A percentile compares a stretch with the other conserved stretches of the same genome.
Evolutionary conservation across 148 eudicot species (phyloP).

Genomic region (Vaccinium vitisidaea): DNA sequence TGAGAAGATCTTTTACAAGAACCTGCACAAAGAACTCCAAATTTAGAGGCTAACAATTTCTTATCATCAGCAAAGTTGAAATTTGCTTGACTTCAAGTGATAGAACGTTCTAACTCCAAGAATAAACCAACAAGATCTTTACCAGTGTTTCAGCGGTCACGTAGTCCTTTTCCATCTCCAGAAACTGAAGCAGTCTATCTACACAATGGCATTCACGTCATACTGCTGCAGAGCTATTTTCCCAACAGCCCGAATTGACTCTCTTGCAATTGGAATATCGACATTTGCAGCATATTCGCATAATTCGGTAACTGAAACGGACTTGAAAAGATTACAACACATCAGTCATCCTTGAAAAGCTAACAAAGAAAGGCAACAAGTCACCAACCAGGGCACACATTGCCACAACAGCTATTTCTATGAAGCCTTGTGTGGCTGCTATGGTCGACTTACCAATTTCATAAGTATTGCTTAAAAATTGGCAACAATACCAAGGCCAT

Average conservation of each 20-base stretch:
- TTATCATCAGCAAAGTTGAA: neutral
- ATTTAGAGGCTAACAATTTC: neutral
- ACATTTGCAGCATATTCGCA: conserved; percentile 99
- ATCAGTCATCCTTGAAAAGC: conserved; percentile 10
- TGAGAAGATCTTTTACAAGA: too few relatives aligned
- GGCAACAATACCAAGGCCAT: neutral
- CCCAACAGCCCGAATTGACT: conserved; percentile 98
- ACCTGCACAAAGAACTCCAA: conserved; percentile 50
- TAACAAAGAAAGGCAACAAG: neutral
- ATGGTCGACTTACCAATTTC: conserved; percentile 72
- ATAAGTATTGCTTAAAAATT: conserved; percentile 56
- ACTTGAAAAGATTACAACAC: too few relatives aligned
- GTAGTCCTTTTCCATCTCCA: conserved; percentile 97
- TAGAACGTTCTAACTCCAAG: neutral
- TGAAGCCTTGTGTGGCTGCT: conserved; percentile 7
- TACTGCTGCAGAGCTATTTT: conserved; percentile 98
- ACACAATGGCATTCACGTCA: conserved; percentile 97
- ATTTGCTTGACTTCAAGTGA: neutral
- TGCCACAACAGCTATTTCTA: conserved; percentile 4
- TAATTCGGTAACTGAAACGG: too few relatives aligned
- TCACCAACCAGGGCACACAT: conserved; percentile 10
- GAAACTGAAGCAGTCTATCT: conserved; percentile 95
- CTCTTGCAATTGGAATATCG: conserved; percentile 93
- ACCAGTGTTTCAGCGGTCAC: conserved; percentile 99
- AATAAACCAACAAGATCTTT: conserved; percentile 21